Base-by-base conservation (phyloP, 176 grass and related monocot genomes). In the Eragrostis curvula region DNA sequence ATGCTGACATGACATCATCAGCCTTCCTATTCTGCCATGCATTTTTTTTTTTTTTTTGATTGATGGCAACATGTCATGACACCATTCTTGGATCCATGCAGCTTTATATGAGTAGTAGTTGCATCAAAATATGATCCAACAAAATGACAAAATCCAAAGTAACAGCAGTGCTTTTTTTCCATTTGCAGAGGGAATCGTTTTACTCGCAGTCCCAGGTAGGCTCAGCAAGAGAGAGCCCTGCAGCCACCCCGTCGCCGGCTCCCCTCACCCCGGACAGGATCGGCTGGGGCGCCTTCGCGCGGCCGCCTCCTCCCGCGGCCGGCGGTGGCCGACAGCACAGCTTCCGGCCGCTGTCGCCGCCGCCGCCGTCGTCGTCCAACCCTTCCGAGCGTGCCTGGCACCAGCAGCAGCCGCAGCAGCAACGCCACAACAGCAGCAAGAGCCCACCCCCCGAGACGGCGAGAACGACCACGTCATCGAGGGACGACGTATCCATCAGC, bases 401-500 rank as follows among this genome's bases (percentile, higher is more conserved):
- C n/a, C 85, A 82, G 44, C 85, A 79, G 9, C 85, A 39, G 5
- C 78, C 72, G 21, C 84, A 75, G 62, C 85, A 71, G 28, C 87
- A 41, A 17, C 79, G 63, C n/a, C 74, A 85, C 21, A 32, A 71
- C 51, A 51, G 21, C 7, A 24, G 78, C 51, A 87, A 87, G 79
- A 77, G 85, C 79, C 85, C 85, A 18, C 60, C 78, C 12, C 30
- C 50, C 30, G 90, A 92, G 12, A 73, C 91, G 25, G 88, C 91
- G 29, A 28, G 91, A 78, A 83, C 88, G 5, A 93, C 88, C 10
- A 90, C 81, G 7, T 85, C 83, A 5, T 85, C 88, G 49, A 68
- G 85, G 70, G 91, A 93, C 66, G 91, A 87, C 73, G 85, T 82
- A 18, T 90, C 91, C 82, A 53, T 93, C 41, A 93, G 91, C 78